Conservation (phyloP, 257 asterid species). For the Scutellaria barbata region DNA sequence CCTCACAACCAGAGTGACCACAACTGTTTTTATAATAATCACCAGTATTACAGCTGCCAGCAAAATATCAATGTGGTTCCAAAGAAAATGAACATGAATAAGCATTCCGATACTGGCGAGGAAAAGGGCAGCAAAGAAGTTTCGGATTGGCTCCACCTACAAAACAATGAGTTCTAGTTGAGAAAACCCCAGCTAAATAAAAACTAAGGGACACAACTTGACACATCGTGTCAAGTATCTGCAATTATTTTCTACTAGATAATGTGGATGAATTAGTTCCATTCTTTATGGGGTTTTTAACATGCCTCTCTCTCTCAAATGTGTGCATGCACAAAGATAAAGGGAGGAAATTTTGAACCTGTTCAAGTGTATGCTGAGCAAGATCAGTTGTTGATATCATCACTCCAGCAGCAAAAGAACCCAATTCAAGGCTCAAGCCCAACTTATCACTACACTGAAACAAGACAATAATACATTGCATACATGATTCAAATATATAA, state of each 20-base stretch:
- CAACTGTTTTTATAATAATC: conserved; percentile 63
- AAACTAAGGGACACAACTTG: neutral
- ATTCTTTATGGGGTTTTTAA: neutral
- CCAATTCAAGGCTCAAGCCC: conserved; percentile 87
- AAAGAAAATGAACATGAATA: conserved; percentile 78
- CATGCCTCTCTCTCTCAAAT: conserved; percentile 2
- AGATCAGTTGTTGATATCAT: conserved; percentile 87
- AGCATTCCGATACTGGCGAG: conserved; percentile 94
- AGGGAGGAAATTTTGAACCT: conserved; percentile 44
- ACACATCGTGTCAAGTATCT: neutral
- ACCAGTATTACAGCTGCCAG: conserved; percentile 82
- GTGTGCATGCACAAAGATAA: neutral
- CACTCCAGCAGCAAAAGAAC: conserved; percentile 93
- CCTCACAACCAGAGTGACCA: conserved; percentile 71
- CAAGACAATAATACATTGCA: conserved; percentile 32
- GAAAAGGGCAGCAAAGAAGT: conserved; percentile 86
- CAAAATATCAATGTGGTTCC: conserved; percentile 85
- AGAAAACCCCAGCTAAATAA: conserved; percentile 33
- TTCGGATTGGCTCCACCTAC: conserved; percentile 84
- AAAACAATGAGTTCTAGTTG: conserved; percentile 39
- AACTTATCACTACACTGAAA: conserved; percentile 88
- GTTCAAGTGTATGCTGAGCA: conserved; percentile 85
- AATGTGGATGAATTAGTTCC: conserved; percentile 16
- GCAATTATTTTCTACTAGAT: neutral
- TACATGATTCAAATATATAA: conserved; percentile 16